Evolutionary conservation across 2,329 filamentous ascomycete genomes (phyloP).

Genomic region (Septoria linicola): DNA sequence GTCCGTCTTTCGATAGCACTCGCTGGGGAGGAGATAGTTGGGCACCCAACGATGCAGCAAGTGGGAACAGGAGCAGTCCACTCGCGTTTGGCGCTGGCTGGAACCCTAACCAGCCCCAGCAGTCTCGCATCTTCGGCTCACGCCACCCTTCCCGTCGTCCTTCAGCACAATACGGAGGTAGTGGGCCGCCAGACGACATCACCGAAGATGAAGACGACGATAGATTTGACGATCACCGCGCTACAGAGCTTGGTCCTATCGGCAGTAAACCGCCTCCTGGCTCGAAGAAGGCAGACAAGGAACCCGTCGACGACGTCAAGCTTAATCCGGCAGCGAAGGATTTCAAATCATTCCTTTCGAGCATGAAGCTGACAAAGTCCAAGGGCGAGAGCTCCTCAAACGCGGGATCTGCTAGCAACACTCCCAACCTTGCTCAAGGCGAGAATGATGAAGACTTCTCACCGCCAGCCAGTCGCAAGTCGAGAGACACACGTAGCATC

Average conservation of each 20-base stretch:
- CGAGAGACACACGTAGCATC: conserved; percentile 43
- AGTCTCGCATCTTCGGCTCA: conserved; percentile 48
- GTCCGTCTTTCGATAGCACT: conserved; percentile 73
- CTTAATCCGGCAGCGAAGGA: conserved; percentile 88
- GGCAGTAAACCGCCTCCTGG: conserved; percentile 61
- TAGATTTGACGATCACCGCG: conserved; percentile 41
- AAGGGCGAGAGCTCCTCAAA: conserved; percentile 24
- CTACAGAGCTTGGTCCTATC: conserved; percentile 65
- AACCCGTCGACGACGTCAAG: conserved; percentile 49
- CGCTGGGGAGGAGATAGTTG: conserved; percentile 45
- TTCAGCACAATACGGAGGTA: conserved; percentile 74
- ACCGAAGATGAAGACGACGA: conserved; percentile 52
- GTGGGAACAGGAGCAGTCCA: conserved; percentile 43
- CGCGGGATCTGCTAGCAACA: conserved; percentile 22
- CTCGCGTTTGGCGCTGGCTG: conserved; percentile 37
- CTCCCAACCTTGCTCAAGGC: conserved; percentile 27
- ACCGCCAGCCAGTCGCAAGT: conserved; percentile 41
- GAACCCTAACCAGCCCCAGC: conserved; percentile 55
- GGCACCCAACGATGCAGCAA: conserved; percentile 31
- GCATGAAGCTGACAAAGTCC: conserved; percentile 41
- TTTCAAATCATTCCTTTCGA: conserved; percentile 69
- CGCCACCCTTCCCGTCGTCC: conserved; percentile 75
- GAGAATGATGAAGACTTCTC: conserved; percentile 36
- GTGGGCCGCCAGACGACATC: conserved; percentile 58
- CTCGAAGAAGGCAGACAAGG: conserved; percentile 24